A percentile compares a stretch with the other conserved stretches of the same genome.
phyloP scores from a whole-genome alignment of 352 stramenopile species.

The Phytophthora pseudosyringae region DNA sequence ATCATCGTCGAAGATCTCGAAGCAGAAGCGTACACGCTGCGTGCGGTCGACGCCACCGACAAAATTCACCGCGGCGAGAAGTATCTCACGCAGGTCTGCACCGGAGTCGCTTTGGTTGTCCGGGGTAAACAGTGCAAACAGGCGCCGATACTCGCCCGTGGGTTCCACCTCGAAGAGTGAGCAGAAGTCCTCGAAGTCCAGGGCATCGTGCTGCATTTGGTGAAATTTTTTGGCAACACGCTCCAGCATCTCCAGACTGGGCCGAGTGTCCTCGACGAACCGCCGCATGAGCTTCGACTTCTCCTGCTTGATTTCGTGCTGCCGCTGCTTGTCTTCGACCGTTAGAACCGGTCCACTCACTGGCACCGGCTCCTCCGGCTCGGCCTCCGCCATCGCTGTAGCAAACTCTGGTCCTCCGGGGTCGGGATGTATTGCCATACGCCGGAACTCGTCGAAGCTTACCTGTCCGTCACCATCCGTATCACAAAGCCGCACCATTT shows the following conservation, averaged over 20 bases:
- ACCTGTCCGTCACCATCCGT: conserved; percentile 93
- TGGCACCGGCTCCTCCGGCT: conserved; percentile 25
- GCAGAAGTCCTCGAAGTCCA: conserved; percentile 86
- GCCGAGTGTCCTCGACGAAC: conserved; percentile 74
- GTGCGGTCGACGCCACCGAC: conserved; percentile 68
- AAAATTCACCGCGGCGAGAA: conserved; percentile 93
- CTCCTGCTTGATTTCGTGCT: conserved; percentile 72
- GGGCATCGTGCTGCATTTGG: conserved; percentile 55
- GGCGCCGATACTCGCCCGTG: conserved; percentile 86
- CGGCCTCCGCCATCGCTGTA: conserved; percentile 34
- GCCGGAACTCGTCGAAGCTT: conserved; percentile 92
- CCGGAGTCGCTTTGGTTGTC: conserved; percentile 70
- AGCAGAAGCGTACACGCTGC: conserved; percentile 93
- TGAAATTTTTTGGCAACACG: conserved; percentile 67
- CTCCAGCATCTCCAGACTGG: conserved; percentile 66
- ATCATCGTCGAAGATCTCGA: conserved; percentile 96
- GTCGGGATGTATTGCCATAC: conserved; percentile 92
- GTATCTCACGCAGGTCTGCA: conserved; percentile 90
- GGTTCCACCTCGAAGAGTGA: conserved; percentile 87
- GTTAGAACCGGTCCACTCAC: conserved; percentile 28
- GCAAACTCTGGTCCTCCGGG: conserved; percentile 84
- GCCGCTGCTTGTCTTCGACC: conserved; percentile 54
- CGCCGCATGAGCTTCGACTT: conserved; percentile 74
- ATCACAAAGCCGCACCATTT: conserved; percentile 95
- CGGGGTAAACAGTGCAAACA: conserved; percentile 87